These are phyloP conservation scores for Elsinoe arachidis DNA, from an alignment of 2,329 filamentous ascomycete species.

Conservation along the genomic window DNA sequence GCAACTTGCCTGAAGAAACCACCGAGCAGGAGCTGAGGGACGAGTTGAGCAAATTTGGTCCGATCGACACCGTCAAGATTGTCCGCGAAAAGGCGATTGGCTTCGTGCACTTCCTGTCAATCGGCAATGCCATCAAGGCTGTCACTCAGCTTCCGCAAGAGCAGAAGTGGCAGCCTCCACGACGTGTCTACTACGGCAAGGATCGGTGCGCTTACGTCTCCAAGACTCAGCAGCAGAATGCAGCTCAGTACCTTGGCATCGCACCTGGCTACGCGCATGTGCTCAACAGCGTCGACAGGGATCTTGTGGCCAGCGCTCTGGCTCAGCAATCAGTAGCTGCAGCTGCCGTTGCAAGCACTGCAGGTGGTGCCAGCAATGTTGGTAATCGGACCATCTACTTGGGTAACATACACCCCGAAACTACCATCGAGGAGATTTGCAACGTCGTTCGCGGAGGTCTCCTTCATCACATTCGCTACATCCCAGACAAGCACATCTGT, in stretches of 20 bases:
- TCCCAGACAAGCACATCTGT: slow-evolving; percentile 99
- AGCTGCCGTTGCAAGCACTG: slow-evolving; percentile 90
- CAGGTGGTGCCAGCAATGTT: slow-evolving; percentile 92
- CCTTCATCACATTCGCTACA: slow-evolving; percentile 96
- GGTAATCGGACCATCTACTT: slow-evolving; percentile 97
- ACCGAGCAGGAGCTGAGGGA: slow-evolving; percentile 87
- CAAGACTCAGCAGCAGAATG: slow-evolving; percentile 99
- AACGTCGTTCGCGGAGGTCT: slow-evolving; percentile 95
- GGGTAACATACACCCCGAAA: slow-evolving; percentile 97
- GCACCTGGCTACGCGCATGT: slow-evolving; percentile 94
- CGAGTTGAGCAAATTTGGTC: slow-evolving; percentile 90
- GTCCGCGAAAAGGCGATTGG: slow-evolving; percentile 97
- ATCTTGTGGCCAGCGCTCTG: slow-evolving; percentile 90
- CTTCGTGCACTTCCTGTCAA: slow-evolving; percentile 94
- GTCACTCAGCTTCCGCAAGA: slow-evolving; percentile 94
- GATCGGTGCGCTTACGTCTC: slow-evolving; percentile 97
- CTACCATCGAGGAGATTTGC: slow-evolving; percentile 98
- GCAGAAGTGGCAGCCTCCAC: slow-evolving; percentile 89
- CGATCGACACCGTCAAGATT: slow-evolving; percentile 95
- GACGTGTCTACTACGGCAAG: slow-evolving; percentile 97
- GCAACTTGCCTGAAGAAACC: slow-evolving; percentile 84
- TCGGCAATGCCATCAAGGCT: slow-evolving; percentile 96
- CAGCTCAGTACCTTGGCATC: slow-evolving; percentile 94
- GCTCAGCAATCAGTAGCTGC: slow-evolving; percentile 97
- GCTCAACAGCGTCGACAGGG: slow-evolving; percentile 88